Evolutionary conservation across 2,329 filamentous ascomycete genomes (phyloP), one percentile per base, ranked within the genome.

Genomic region (Herpotrichia juniperi): DNA sequence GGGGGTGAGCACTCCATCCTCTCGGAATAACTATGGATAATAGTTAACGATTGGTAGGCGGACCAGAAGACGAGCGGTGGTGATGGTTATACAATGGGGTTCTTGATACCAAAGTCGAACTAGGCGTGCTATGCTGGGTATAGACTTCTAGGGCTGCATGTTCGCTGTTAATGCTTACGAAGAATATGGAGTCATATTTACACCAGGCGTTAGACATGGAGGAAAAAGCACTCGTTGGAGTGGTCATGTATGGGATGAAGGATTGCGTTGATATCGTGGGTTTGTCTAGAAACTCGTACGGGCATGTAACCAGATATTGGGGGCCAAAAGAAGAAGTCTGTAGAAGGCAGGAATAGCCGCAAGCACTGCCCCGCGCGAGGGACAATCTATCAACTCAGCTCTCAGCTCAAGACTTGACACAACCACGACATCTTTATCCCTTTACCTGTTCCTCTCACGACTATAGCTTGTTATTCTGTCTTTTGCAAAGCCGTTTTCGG

Each of bases 1-100:
- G 73, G 74, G 69, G 17, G 74, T 72, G 53, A 69, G 68, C 56
- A 54, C 47, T 8, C 48, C 45, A 17, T 45, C 52, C n/a, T 17
- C 45, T 8, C 51, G 53, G 30, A 46, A 47, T 10, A 30, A 22
- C 22, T 46, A 39, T 16, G 21, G 19, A 30, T 24, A 32, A 40
- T 37, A 12, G 42, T 46, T 66, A 32, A 64, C 51, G 40, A 37
- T 30, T 14, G 6, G 5, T 39, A 71, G 69, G 60, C 59, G 52
- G 65, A 72, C 42, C 30, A 51, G 14, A 69, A 66, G 50, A 59
- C 61, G 37, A 58, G 51, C 32, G 54, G 59, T 32, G 58, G 59
- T 2, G 62, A 65, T 35, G 61, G 64, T 2, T 70, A 68, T 31
- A 47, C 61, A 8, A 61, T 69, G 60, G 67, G 67, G 0, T 73